Base-by-base conservation (phyloP, 73 alveolate species). In the Blepharisma stoltei region DNA sequence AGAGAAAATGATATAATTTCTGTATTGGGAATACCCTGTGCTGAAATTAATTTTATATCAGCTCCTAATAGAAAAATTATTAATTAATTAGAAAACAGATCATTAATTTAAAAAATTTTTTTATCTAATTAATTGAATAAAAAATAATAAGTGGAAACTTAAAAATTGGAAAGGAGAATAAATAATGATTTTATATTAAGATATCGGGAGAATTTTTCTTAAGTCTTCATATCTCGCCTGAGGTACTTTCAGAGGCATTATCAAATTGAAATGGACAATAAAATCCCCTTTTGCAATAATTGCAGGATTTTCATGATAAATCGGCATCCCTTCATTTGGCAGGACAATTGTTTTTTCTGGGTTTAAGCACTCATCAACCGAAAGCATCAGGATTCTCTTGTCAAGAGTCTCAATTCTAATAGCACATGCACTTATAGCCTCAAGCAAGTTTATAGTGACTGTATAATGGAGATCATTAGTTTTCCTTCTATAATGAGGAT, bases 251-350 rank as follows among this genome's bases (percentile, higher is more conserved):
- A 14, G 4, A 18, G 73, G 73, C 46, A 60, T 14, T 14, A 20
- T 60, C 2, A 60, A 8, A 18, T 14, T 18, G 46, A 60, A 60
- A 60, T 25, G 38, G 14, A 60, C 46, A 38, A 18, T 14, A 8
- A 60, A 60, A 25, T 53, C 71, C 67, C 70, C 71, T 68, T 55
- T 48, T 54, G 54, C 83, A 23, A 66, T 55, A 3, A 60, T 70
- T 54, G 66, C 76, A 45, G 60, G 14, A 55, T 91, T 92, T 50
- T 79, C 77, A 55, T 73, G 77, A 47, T 76, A 78, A 69, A 91
- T 80, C 8, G 97, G 97, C 97, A 88, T 91, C 43, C 97, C 97
- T 81, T 91, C 92, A 8, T 81, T 87, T 54, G 50, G 75, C 11
- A 91, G 77, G 21, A 83, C 80, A 65, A 84, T 84, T 20, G 68